Evolutionary conservation across 768 basidiomycete genomes (phyloP), one percentile per base, ranked within the genome.

Genomic region (Auricularia sp.): DNA sequence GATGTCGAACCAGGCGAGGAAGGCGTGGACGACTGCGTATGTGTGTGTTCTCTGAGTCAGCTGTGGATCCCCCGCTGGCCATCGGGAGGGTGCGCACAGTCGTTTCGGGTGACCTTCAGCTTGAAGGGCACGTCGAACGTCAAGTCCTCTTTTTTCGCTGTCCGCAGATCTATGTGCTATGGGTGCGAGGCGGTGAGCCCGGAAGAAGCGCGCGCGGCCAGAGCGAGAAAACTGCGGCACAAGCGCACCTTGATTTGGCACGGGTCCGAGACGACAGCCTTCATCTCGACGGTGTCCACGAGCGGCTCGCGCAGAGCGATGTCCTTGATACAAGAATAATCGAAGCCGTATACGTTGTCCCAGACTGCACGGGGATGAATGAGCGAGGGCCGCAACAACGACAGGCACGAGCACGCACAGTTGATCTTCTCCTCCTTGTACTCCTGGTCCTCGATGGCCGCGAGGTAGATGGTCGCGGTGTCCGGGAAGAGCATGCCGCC

Each of bases 351-450:
- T 24, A 99, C 97, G 71, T 98, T 94, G 72, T 98, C 94, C 97
- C 97, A 99, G 81, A 96, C 96, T 98, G 70, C 16, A 63, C 37
- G 24, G 29, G 63, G 71, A n/a, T 66, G 35, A 59, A 16, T 21
- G 35, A 29, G 37, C 54, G 0, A n/a, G 5, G 61, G 1, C 1
- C 18, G 16, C 8, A 62, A 47, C 37, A 21, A 67, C 1, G 44
- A 18, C 10, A 0, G 44, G 64, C 11, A 33, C 63, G 33, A 34
- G 44, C 3, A 83, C 91, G 74, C 73, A 98, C 96, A 99, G 77
- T 95, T 95, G 73, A 99, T 99, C 77, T 99, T 99, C 77, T 98
- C 96, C 69, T 98, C 95, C 77, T 98, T 98, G 84, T 99, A 99
- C 65, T 98, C 97, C 71, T 96, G 90, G 75, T 99, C 97, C 77